A percentile compares a stretch with the other conserved stretches of the same genome.
Conservation (phyloP, 192 early-diverging fungal species). For the Rhizoclosmatium globosum region DNA sequence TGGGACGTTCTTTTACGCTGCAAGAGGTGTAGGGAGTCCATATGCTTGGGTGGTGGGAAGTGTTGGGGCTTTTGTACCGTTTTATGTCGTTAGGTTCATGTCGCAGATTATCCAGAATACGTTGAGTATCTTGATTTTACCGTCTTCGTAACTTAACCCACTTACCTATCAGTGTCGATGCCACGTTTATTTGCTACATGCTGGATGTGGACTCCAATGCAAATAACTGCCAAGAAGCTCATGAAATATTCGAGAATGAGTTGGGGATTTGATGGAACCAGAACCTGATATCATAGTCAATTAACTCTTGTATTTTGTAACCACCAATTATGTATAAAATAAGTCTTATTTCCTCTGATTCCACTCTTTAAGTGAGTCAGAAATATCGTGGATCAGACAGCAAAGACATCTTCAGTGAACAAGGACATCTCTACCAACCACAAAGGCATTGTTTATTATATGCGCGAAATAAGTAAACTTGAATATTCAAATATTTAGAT, state of each 20-base stretch:
- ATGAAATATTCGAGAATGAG: conserved; percentile 50
- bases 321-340: no score
- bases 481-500: no score
- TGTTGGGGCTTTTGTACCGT: conserved; percentile 67
- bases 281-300: not conserved
- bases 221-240: conserved; percentile 51
- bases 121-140: conserved; percentile 56
- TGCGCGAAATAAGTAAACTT: no score
- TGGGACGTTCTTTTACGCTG: conserved; percentile 61
- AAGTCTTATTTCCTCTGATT: no score
- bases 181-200: conserved; percentile 81
- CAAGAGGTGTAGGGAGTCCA: conserved; percentile 46
- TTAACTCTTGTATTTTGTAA: no score
- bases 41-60: conserved; percentile 72
- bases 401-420: no score
- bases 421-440: no score
- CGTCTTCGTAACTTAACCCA: not conserved
- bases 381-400: not conserved
- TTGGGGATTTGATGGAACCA: conserved; percentile 14
- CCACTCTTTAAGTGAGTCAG: not conserved
- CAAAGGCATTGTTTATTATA: no score
- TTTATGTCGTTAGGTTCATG: conserved; percentile 74
- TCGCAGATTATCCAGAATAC: conserved; percentile 77
- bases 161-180: conserved; percentile 66
- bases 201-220: conserved; percentile 75